These are phyloP conservation scores for Cyclocybe cylindracea DNA, from an alignment of 768 basidiomycete genomes.

Conservation along the genomic window DNA sequence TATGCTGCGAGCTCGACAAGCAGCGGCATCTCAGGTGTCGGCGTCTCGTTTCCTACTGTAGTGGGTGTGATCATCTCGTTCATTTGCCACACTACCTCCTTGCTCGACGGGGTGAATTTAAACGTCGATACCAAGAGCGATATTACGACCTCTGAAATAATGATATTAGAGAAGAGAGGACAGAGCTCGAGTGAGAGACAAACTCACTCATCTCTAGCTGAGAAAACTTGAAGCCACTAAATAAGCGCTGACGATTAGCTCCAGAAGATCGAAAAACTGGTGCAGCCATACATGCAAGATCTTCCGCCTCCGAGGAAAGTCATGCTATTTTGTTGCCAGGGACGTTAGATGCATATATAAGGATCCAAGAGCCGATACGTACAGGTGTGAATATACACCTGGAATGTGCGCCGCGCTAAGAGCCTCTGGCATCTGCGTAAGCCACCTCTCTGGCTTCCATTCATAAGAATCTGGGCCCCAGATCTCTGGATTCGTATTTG, in stretches of 20 bases:
- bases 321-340: conserved; percentile 32
- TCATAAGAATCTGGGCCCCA: conserved; percentile 50
- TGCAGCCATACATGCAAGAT: conserved; percentile 39
- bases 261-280: neutral
- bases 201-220: conserved; percentile 24
- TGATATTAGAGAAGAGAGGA: neutral
- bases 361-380: neutral
- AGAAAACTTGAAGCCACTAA: conserved; percentile 17
- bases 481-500: conserved; percentile 38
- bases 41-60: conserved; percentile 1
- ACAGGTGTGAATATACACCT: conserved; percentile 43
- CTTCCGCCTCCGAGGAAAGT: conserved; percentile 44
- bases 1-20: conserved; percentile 8
- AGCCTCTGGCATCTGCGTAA: conserved; percentile 24
- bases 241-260: neutral
- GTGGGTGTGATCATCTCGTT: conserved; percentile 16
- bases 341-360: neutral
- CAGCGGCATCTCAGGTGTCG: conserved; percentile 16
- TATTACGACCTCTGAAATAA: conserved; percentile 20
- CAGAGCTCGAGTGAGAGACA: neutral
- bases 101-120: conserved; percentile 17
- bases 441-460: conserved; percentile 53
- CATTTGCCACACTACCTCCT: conserved; percentile 23
- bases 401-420: conserved; percentile 37
- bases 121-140: conserved; percentile 20